Evolutionary conservation across 2,329 filamentous ascomycete species (phyloP), one percentile per base, ranked within the genome.

Genomic region (Cladosporium velox): DNA sequence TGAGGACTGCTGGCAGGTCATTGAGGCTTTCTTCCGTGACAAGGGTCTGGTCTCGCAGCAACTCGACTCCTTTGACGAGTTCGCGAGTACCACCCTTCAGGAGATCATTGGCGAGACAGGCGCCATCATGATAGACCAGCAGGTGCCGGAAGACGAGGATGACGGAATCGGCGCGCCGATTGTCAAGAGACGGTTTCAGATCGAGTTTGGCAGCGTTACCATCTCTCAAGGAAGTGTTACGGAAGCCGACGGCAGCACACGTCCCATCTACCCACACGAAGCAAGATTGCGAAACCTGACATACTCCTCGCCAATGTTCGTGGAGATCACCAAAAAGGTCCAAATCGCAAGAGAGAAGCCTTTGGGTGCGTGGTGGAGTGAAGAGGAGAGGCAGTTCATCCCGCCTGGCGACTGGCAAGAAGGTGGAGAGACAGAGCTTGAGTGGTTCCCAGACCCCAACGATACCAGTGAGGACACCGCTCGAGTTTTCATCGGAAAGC

Each of bases 1-100:
- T 68, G 95, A 98, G 83, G 96, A 99, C 81, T 97, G 93, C 84
- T 99, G 96, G 95, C 91, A 91, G 70, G 94, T 98, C 75, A 98
- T 99, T 77, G 93, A 91, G 65, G 91, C 95, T 11, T 98, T 97
- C 84, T 99, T 99, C 82, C 92, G 97, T 73, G 87, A 89, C 69
- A 99, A 98, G 81, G 94, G 95, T 74, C 86, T 99, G 35, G 95
- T 97, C 26, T 97, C 95, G 18, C 94, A 99, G 80, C 95, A 99
- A 83, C 89, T 98, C 69, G 94, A 98, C 78, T 99, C 96, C 0
- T 99, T 97, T 81, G 93, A 99, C 80, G 93, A 98, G 77, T 99
- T 99, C 75, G 93, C 95, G 66, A 89, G 90, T 67, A 93, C 91
- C 26, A 97, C 93, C 0, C 94, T 99, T 80, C 93, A 98, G 76